These are phyloP conservation scores for Metschnikowia anglica DNA, from an alignment of 805 yeast genomes.

Conservation along the genomic window DNA sequence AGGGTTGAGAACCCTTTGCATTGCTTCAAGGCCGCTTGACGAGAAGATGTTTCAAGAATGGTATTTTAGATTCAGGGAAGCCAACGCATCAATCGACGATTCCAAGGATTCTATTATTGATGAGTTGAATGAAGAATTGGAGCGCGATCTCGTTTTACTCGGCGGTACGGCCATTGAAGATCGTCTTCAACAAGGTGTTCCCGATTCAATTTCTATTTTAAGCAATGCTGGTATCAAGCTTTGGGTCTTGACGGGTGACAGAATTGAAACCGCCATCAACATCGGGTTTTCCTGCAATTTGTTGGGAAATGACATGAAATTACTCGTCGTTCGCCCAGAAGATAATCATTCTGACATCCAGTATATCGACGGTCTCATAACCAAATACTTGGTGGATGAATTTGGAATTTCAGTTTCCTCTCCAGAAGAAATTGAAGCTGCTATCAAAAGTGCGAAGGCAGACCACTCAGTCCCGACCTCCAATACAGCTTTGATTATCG, in stretches of 20 bases:
- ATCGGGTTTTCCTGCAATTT: slow-evolving; percentile 79
- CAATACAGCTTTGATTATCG: slow-evolving; percentile 68
- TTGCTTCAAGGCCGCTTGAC: slow-evolving; percentile 57
- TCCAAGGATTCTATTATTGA: slow-evolving; percentile 61
- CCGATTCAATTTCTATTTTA: slow-evolving; percentile 64
- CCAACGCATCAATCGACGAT: slow-evolving; percentile 51
- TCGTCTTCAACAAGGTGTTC: slow-evolving; percentile 74
- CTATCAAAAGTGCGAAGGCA: slow-evolving; percentile 49
- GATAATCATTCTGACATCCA: slow-evolving; percentile 33
- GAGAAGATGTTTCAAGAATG: slow-evolving; percentile 49
- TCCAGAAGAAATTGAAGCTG: slow-evolving; percentile 40
- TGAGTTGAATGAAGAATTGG: slow-evolving; percentile 56
- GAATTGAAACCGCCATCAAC: slow-evolving; percentile 79
- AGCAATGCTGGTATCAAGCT: slow-evolving; percentile 74
- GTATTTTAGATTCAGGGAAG: slow-evolving; percentile 56
- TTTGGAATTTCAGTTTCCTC: slow-evolving; percentile 55
- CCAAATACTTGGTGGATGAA: slow-evolving; percentile 47
- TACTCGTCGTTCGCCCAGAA: slow-evolving; percentile 59
- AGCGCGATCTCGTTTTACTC: slow-evolving; percentile 51
- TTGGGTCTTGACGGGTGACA: slow-evolving; percentile 84
- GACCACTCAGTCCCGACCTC: slow-evolving; percentile 69
- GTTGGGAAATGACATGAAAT: slow-evolving; percentile 64
- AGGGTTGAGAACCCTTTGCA: slow-evolving; percentile 74
- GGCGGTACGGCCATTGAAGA: slow-evolving; percentile 88
- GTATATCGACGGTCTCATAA: slow-evolving; percentile 40